Evolutionary conservation across 1,139 yeast genomes (phyloP), one percentile per base, ranked within the genome.

Genomic region (Yamadazyma membranifaciens): DNA sequence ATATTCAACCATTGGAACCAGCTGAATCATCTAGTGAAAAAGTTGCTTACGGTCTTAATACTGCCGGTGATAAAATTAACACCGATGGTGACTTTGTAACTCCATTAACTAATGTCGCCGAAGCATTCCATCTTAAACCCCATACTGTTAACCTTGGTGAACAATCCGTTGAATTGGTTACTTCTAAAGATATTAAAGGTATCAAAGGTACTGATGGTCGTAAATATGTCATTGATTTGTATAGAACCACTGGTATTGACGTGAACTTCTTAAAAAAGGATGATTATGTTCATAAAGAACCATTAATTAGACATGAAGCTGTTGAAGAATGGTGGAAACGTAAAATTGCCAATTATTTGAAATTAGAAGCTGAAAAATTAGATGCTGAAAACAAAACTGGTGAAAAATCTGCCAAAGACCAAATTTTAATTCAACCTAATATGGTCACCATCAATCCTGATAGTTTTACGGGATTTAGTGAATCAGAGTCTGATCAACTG

Each of bases 241-340:
- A 82, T 69, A 79, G 94, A 57, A 71, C 89, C 11, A 79, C 95
- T 12, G 98, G 98, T 33, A 67, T 85, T 43, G 98, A 92, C 65
- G 73, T 89, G 45, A 78, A 75, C 41, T 91, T 89, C 57, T 75
- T 80, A 43, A 20, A 63, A n/a, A 66, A 63, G 11, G 61, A 60
- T 17, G 65, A 65, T 11, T 91, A 91, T 59, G 96, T 97, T 22
- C 96, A 88, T 58, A 76, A 78, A 46, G 87, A 88, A 65, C 72
- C 86, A 13, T 76, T 86, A 28, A 55, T 92, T 38, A 82, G 98
- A 67, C 83, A 81, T 46, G 98, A 92, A 65, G 92, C 96, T 10
- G 80, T 92, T 39, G 91, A 83, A 52, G 87, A 83, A 54, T 91
- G 96, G 96, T 88, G 95, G 85, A 78, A 78, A 56, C 65, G 80